Evolutionary conservation across 1,284 basidiomycete species (phyloP), one percentile per base, ranked within the genome.

Genomic region (Binderoboletus segoi): DNA sequence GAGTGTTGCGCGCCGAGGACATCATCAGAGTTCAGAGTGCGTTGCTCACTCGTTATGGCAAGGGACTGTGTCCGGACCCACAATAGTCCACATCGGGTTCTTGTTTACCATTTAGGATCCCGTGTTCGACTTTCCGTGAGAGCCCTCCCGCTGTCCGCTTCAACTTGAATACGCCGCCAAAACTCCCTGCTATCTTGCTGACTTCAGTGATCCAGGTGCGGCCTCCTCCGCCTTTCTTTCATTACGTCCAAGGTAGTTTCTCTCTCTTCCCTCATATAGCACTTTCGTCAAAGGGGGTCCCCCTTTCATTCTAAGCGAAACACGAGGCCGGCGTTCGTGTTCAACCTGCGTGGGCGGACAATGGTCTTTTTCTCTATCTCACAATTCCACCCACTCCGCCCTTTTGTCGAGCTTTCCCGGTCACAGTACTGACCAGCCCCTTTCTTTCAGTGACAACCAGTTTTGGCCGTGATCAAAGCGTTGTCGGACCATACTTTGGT

Each of bases 211-310:
- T 63, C 69, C 74, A 85, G 84, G 83, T 76, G 79, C 85, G 84
- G 83, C 84, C 82, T 83, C 83, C 84, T 87, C 83, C 84, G 83
- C 78, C 69, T 70, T 68, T 81, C 83, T 74, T 69, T 88, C 85
- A 61, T 84, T 86, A 74, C 70, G 66, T 67, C 63, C 73, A 76
- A 81, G 80, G 85, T 84, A 62, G 61, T 73, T 20, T 48, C 16
- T 48, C 32, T 28, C 23, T 46, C 11, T 20, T 8, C n/a, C n/a
- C n/a, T 37, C 26, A 43, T 42, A 37, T 57, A 28, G 54, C 42
- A 37, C 38, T 51, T 45, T 30, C 51, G 30, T 50, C 58, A 50
- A 61, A 51, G 54, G 43, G 28, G 32, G 8, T 18, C 20, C 37
- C 3, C 37, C 35, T 53, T 47, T 51, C 26, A n/a, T n/a, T 24